These are phyloP conservation scores for Dictyostelium purpureum DNA, from an alignment of 78 protist species.

Conservation along the genomic window DNA sequence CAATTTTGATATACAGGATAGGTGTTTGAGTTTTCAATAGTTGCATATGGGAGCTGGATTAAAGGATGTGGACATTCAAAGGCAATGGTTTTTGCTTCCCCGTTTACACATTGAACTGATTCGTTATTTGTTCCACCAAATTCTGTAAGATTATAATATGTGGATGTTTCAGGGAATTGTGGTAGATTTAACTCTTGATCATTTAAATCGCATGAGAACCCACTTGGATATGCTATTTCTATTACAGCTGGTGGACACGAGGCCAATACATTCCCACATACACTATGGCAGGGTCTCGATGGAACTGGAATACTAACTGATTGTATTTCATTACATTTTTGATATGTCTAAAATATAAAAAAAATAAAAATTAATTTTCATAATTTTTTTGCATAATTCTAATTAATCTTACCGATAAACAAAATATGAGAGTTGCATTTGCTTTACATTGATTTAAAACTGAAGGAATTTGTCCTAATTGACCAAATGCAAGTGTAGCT, in stretches of 20 bases:
- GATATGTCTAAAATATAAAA: not conserved
- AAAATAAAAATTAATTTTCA: not conserved
- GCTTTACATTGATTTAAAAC: not conserved
- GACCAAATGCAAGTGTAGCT: not conserved
- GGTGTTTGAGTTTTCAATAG: not conserved
- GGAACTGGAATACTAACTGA: not conserved
- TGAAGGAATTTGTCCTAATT: not conserved
- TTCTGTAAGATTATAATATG: not conserved
- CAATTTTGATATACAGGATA: not conserved
- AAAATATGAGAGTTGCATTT: not conserved
- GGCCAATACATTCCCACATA: not conserved
- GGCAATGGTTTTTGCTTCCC: not conserved
- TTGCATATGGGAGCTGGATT: not conserved
- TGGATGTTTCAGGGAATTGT: not conserved
- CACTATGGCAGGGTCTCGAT: not conserved
- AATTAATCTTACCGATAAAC: not conserved
- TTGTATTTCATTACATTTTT: not conserved
- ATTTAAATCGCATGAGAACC: not conserved
- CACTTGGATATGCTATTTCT: not conserved
- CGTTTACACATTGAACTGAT: not conserved
- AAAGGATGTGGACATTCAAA: not conserved
- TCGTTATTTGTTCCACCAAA: not conserved
- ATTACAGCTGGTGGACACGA: not conserved
- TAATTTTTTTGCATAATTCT: not conserved
- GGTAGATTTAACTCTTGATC: not conserved